Conservation (phyloP, 75 land plant species). For the Cryptomeria japonica region DNA sequence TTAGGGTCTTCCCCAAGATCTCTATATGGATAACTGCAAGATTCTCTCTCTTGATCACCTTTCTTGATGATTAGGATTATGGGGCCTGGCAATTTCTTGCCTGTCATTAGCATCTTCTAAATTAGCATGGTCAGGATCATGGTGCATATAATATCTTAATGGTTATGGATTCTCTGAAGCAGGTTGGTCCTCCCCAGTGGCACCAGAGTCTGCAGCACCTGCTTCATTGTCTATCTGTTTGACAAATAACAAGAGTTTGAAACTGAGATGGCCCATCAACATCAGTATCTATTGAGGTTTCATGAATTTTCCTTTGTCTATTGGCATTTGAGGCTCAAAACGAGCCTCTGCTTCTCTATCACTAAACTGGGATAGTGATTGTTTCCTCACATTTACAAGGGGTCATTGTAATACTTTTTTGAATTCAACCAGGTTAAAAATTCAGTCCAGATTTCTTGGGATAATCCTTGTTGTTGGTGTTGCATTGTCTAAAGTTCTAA, state of each 20-base stretch:
- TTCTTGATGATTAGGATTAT: neutral
- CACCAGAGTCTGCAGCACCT: neutral
- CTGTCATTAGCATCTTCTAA: neutral
- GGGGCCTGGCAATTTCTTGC: neutral
- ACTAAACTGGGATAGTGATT: neutral
- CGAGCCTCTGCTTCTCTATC: neutral
- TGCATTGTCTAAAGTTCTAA: neutral
- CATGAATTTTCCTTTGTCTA: neutral
- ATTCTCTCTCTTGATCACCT: neutral
- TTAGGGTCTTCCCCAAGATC: neutral
- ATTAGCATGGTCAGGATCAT: neutral
- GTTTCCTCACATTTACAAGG: neutral
- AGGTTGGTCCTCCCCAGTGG: neutral
- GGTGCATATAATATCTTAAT: neutral
- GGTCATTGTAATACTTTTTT: neutral
- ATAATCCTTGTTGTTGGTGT: neutral
- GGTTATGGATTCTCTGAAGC: neutral
- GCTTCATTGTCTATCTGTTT: neutral
- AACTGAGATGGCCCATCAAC: neutral
- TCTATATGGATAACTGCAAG: neutral
- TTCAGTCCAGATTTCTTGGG: neutral
- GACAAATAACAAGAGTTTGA: neutral
- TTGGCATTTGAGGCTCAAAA: neutral
- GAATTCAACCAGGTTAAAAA: neutral
- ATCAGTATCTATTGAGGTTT: neutral